Evolutionary conservation across 192 early-diverging fungal genomes (phyloP), one percentile per base, ranked within the genome.

Genomic region (Entomortierella lignicola): DNA sequence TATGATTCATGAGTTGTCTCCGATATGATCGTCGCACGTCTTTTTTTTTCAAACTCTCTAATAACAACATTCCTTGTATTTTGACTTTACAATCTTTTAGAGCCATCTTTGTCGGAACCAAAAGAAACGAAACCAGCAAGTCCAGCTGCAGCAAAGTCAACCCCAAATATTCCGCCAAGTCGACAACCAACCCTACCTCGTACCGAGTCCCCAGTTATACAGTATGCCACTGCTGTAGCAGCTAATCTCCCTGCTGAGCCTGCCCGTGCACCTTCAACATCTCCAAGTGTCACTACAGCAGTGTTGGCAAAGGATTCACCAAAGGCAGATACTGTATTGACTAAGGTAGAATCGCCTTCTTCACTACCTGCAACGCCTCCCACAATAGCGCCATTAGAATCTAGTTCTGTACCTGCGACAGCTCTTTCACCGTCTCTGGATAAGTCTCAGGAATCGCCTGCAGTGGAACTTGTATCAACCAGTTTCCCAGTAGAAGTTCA

Each of bases 81-180:
- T n/a, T n/a, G n/a, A n/a, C n/a, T n/a, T n/a, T n/a, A n/a, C n/a
- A 39, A 37, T 31, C 15, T 27, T 51, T 60, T 31, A 71, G 63
- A 66, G 53, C 52, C 52, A 1, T 73, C 80, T 4, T 18, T 71
- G 53, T 61, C 67, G 42, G 72, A 83, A 54, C 30, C 62, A 66
- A 88, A 81, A 50, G 77, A 77, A 34, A 61, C 67, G 15, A 82
- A 85, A 60, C 62, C 81, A 12, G 47, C 67, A 48, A 64, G 53
- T 53, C 62, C 60, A 8, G 23, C 63, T 31, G 15, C 55, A 8
- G 29, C 55, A 67, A 62, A 55, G 55, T 11, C 68, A 53, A 65
- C 56, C 26, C 34, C 67, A 3, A 32, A 47, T 10, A 55, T 31
- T 21, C 59, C 66, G 12, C 60, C 66, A 60, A 62, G 43, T 69